Percentiles rank a stretch among this genome's conserved stretches.
These are phyloP conservation scores for Podospora pseudopauciseta DNA, from an alignment of 495 filamentous ascomycete species.

Conservation along the genomic window DNA sequence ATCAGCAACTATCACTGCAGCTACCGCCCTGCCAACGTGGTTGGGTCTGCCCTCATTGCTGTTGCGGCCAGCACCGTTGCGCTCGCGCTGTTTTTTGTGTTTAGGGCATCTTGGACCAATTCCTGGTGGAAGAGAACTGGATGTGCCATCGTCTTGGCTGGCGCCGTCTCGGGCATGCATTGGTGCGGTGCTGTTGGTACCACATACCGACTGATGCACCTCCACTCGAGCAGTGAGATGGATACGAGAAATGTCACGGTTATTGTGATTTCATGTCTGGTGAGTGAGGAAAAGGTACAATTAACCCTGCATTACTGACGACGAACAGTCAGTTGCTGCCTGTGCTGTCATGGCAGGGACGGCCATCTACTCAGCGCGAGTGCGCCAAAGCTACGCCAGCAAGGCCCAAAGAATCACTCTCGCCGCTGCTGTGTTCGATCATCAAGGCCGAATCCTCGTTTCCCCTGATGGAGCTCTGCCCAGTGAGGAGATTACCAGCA, in stretches of 20 bases:
- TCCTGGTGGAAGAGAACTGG: slow-evolving; percentile 68
- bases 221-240: slow-evolving; percentile 29
- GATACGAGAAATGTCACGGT: slow-evolving; percentile 56
- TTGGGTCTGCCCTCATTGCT: slow-evolving; percentile 69
- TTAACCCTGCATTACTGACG: not conserved
- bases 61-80: slow-evolving; percentile 63
- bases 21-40: slow-evolving; percentile 56
- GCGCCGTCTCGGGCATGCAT: slow-evolving; percentile 82
- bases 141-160: slow-evolving; percentile 64
- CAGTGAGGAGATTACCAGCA: slow-evolving; percentile 71
- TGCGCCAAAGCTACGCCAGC: slow-evolving; percentile 52
- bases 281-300: slow-evolving; percentile 32
- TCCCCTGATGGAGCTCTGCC: slow-evolving; percentile 78
- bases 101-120: slow-evolving; percentile 73
- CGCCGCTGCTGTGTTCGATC: slow-evolving; percentile 72
- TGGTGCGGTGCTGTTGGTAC: slow-evolving; percentile 79
- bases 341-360: slow-evolving; percentile 51
- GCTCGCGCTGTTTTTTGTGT: slow-evolving; percentile 72
- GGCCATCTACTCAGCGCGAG: slow-evolving; percentile 54
- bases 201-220: slow-evolving; percentile 49
- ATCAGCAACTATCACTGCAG: slow-evolving; percentile 69
- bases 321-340: slow-evolving; percentile 49
- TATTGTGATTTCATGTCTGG: slow-evolving; percentile 59
- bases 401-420: slow-evolving; percentile 77
- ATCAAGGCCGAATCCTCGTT: slow-evolving; percentile 71